These are phyloP conservation scores for Geosmithia putterillii DNA, from an alignment of 2,329 filamentous ascomycete species.

Conservation along the genomic window DNA sequence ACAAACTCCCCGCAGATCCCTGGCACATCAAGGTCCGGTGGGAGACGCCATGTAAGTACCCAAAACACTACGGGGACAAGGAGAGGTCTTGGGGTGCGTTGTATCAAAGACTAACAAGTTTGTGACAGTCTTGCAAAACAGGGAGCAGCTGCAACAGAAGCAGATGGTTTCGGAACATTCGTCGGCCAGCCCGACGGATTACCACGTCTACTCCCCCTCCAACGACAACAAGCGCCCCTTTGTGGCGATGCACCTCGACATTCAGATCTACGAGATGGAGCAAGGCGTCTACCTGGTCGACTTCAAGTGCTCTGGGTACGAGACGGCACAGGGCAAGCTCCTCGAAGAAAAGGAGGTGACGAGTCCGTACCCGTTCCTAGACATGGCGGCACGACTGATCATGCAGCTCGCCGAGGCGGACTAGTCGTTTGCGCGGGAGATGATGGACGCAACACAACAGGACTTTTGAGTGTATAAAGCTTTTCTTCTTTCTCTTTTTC, in stretches of 20 bases:
- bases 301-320: slow-evolving; percentile 97
- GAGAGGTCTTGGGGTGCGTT: not conserved
- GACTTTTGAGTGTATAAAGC: not conserved
- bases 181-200: slow-evolving; percentile 16
- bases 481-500: not conserved
- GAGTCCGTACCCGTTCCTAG: slow-evolving; percentile 89
- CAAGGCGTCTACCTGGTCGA: slow-evolving; percentile 89
- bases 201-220: slow-evolving; percentile 23
- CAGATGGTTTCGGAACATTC: not conserved
- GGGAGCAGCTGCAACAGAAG: not conserved
- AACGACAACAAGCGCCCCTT: slow-evolving; percentile 34
- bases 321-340: slow-evolving; percentile 60
- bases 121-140: not conserved
- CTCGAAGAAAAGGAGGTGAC: slow-evolving; percentile 90
- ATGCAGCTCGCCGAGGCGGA: slow-evolving; percentile 83
- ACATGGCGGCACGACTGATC: slow-evolving; percentile 84
- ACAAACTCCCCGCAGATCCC: slow-evolving; percentile 81
- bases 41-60: slow-evolving; percentile 62
- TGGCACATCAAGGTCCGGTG: slow-evolving; percentile 92
- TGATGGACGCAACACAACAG: no score
- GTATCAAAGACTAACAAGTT: not conserved
- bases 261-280: slow-evolving; percentile 93
- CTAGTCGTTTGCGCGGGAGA: slow-evolving; percentile 13
- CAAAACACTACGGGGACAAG: not conserved
- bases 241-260: slow-evolving; percentile 89